phyloP scores from a whole-genome alignment of 495 filamentous ascomycete species.

The Bryoglossum gracile region DNA sequence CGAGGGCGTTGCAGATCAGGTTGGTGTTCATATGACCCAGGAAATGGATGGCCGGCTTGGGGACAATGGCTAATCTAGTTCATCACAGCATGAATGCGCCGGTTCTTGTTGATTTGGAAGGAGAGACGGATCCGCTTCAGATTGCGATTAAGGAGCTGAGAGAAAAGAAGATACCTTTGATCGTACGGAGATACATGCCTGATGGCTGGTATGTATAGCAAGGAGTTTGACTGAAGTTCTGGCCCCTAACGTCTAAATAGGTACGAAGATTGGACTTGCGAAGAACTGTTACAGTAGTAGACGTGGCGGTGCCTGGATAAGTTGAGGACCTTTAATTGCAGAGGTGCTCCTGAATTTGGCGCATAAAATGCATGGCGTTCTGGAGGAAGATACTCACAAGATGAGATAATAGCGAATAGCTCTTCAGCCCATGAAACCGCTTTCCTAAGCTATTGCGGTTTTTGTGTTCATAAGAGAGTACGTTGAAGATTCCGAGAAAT shows the following conservation, averaged over 20 bases:
- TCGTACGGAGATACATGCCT: constrained; percentile 88
- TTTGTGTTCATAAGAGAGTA: too few relatives aligned
- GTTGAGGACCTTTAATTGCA: constrained; percentile 13
- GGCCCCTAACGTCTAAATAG: constrained; percentile 40
- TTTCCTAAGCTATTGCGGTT: background rate
- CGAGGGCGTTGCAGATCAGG: constrained; percentile 93
- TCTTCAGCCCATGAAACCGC: background rate
- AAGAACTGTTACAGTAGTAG: constrained; percentile 65
- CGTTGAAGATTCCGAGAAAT: constrained; percentile 1
- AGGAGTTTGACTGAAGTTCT: too few relatives aligned
- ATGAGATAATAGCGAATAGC: background rate
- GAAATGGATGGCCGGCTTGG: background rate
- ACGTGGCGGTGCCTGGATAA: background rate
- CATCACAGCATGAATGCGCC: constrained; percentile 85
- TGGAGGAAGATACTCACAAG: constrained; percentile 3
- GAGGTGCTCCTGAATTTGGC: constrained; percentile 17
- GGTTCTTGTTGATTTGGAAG: constrained; percentile 91
- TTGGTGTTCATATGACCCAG: constrained; percentile 32
- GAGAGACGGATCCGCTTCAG: constrained; percentile 94
- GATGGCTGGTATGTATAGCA: constrained; percentile 93
- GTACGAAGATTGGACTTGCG: constrained; percentile 99
- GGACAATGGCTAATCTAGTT: constrained; percentile 1
- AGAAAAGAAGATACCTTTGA: constrained; percentile 97
- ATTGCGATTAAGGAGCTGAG: constrained; percentile 95
- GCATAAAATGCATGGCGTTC: constrained; percentile 25